Percentiles rank a stretch among this genome's conserved stretches.
These are phyloP conservation scores for Lactarius psammicola DNA, from an alignment of 768 basidiomycete species.

Conservation along the genomic window DNA sequence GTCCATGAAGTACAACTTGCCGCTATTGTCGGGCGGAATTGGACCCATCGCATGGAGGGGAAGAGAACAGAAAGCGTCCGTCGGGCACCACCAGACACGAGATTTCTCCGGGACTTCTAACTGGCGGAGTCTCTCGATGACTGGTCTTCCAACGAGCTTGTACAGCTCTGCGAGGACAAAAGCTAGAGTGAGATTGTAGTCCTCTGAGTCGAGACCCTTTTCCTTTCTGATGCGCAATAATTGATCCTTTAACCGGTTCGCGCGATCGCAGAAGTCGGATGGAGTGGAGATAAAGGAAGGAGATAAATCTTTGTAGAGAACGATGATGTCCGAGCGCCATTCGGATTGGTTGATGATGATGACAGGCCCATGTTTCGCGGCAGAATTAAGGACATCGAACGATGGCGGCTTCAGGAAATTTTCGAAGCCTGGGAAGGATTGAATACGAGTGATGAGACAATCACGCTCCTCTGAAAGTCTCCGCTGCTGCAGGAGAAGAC, in stretches of 20 bases:
- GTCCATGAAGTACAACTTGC: neutral
- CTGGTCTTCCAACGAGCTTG: too few species aligned
- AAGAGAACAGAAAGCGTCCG: slow-evolving; percentile 10
- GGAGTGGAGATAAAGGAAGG: slow-evolving; percentile 48
- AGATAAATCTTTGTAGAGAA: neutral
- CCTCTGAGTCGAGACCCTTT: neutral
- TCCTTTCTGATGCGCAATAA: neutral
- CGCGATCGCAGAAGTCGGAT: slow-evolving; percentile 61
- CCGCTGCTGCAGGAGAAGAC: slow-evolving; percentile 31
- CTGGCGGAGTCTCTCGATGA: too few species aligned
- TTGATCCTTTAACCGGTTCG: slow-evolving; percentile 41
- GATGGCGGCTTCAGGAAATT: too few species aligned
- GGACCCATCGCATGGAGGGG: slow-evolving; percentile 14
- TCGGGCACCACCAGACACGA: too few species aligned
- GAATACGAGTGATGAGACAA: neutral
- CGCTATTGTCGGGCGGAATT: neutral
- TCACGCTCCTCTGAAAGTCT: neutral
- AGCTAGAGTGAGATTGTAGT: neutral
- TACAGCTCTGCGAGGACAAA: slow-evolving; percentile 6
- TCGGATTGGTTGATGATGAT: too few species aligned
- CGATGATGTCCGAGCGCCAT: too few species aligned
- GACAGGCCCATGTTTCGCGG: too few species aligned
- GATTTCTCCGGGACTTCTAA: too few species aligned
- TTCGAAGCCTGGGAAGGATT: too few species aligned
- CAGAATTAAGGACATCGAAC: too few species aligned